Conservation (phyloP, 2,329 filamentous ascomycete species). For the Ophioceras dolichostomum region DNA sequence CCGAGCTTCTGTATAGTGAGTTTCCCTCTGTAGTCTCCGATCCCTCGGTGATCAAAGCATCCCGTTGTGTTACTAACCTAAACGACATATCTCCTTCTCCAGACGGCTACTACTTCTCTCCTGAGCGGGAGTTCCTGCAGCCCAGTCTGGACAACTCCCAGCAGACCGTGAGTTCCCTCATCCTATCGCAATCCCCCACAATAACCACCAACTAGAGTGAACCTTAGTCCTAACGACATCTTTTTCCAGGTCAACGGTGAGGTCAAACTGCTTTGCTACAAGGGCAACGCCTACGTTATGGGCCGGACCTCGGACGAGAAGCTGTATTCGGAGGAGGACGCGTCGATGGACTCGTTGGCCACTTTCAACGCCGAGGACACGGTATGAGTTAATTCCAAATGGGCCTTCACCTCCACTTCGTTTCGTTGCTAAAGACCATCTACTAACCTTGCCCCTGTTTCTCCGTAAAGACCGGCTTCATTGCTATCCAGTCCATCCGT, state of each 20-base stretch:
- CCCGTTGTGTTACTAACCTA: neutral
- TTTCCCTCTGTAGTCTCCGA: too few species aligned
- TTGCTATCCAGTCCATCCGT: slow-evolving; percentile 57
- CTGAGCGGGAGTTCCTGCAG: slow-evolving; percentile 44
- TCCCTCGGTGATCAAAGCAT: too few species aligned
- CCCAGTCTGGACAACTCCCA: neutral
- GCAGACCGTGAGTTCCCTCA: neutral
- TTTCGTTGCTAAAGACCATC: neutral
- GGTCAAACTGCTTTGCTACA: slow-evolving; percentile 25
- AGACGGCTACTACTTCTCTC: slow-evolving; percentile 38
- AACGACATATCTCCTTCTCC: neutral
- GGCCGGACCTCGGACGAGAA: slow-evolving; percentile 33
- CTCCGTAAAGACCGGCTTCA: slow-evolving; percentile 31
- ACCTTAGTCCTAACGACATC: neutral
- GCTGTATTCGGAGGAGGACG: slow-evolving; percentile 36
- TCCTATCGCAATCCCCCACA: too few species aligned
- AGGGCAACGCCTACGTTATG: slow-evolving; percentile 30
- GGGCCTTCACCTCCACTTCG: too few species aligned
- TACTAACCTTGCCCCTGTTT: neutral
- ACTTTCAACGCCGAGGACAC: slow-evolving; percentile 28
- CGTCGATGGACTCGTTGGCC: slow-evolving; percentile 36
- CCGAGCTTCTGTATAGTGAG: slow-evolving; percentile 12
- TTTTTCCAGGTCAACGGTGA: slow-evolving; percentile 17
- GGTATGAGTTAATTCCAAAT: slow-evolving; percentile 5
- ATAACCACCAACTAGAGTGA: too few species aligned